Evolutionary conservation across 2,329 filamentous ascomycete genomes (phyloP).

Genomic region (Fusarium tricinctum): DNA sequence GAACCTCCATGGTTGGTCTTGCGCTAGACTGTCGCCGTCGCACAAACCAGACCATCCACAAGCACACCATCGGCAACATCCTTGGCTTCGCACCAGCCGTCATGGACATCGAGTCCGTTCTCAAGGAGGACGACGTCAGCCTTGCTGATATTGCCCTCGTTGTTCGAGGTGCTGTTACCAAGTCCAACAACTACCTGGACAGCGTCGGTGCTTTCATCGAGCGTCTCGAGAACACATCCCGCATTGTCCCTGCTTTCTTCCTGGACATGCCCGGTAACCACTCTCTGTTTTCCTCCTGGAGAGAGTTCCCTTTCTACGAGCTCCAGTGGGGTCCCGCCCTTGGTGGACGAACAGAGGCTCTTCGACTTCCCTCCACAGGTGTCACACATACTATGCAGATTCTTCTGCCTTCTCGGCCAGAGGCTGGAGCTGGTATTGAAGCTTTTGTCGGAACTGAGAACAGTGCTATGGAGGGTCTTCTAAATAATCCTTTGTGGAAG

Average conservation of each 20-base stretch:
- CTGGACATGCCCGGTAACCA: slow-evolving; percentile 24
- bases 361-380: slow-evolving; percentile 10
- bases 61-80: slow-evolving; percentile 17
- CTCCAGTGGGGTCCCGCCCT: slow-evolving; percentile 20
- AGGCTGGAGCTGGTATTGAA: slow-evolving; percentile 14
- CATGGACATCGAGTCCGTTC: slow-evolving; percentile 14
- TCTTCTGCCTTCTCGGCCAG: slow-evolving; percentile 2
- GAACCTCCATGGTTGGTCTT: slow-evolving; percentile 13
- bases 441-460: slow-evolving; percentile 19
- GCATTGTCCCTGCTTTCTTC: slow-evolving; percentile 8
- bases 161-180: slow-evolving; percentile 15
- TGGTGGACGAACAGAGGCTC: neutral
- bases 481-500: slow-evolving; percentile 8
- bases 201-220: slow-evolving; percentile 6
- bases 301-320: slow-evolving; percentile 25
- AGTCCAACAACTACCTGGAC: slow-evolving; percentile 11
- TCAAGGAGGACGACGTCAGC: neutral
- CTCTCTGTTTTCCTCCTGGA: slow-evolving; percentile 17
- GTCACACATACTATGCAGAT: slow-evolving; percentile 25
- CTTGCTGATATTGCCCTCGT: slow-evolving; percentile 17
- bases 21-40: slow-evolving; percentile 23
- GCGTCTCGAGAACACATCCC: neutral
- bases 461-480: slow-evolving; percentile 1
- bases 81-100: slow-evolving; percentile 18
- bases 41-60: slow-evolving; percentile 12